phyloP scores from a whole-genome alignment of 169 alveolate genomes.

The Eimeria necatrix region DNA sequence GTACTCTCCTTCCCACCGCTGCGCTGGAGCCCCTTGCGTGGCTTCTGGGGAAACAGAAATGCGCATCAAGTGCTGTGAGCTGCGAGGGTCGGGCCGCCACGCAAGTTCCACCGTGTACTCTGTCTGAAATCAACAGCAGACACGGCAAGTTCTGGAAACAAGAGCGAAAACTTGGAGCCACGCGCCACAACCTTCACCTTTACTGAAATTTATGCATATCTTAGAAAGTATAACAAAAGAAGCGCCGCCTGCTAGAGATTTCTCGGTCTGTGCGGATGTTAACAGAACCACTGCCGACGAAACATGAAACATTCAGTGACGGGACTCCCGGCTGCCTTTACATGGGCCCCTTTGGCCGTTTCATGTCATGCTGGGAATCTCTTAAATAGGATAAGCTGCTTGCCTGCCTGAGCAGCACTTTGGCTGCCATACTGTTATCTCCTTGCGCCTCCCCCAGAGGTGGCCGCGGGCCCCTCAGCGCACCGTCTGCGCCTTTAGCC shows the following conservation, averaged over 20 bases:
- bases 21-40: neutral
- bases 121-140: neutral
- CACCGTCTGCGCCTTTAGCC: neutral
- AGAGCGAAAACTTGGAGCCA: neutral
- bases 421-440: neutral
- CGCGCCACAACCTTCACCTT: no score
- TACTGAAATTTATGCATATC: no score
- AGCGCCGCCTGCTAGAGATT: neutral
- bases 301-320: neutral
- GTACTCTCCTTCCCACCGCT: constrained; percentile 18
- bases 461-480: neutral
- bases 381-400: neutral
- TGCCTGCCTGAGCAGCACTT: neutral
- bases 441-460: neutral
- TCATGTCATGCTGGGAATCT: neutral
- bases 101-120: neutral
- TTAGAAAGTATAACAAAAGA: no score
- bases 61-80: neutral
- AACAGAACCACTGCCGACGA: neutral
- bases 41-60: neutral
- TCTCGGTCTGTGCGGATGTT: neutral
- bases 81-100: constrained; percentile 19
- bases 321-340: neutral
- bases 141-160: neutral
- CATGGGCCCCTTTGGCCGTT: neutral